phyloP scores from a whole-genome alignment of 805 yeast genomes.

The Candida parachauliodes region DNA sequence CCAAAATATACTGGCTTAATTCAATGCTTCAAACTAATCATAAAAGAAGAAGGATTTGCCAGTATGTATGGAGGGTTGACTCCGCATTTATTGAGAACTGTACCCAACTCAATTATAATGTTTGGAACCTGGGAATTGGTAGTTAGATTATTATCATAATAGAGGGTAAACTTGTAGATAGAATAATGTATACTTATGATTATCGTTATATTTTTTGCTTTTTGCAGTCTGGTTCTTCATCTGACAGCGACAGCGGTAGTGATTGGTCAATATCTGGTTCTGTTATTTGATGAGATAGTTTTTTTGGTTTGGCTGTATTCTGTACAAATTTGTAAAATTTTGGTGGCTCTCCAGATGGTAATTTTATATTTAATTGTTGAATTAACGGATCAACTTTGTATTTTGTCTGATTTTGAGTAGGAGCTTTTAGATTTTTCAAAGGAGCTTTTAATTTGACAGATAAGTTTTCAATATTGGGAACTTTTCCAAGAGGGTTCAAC shows the following conservation, averaged over 20 bases:
- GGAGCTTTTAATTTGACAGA: constrained; percentile 7
- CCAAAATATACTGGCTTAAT: constrained; percentile 87
- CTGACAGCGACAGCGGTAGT: no score
- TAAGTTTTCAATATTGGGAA: constrained; percentile 34
- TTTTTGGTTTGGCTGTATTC: constrained; percentile 20
- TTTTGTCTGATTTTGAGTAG: constrained; percentile 18
- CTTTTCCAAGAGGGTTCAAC: constrained; percentile 57
- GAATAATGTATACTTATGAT: neutral
- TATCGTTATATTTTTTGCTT: neutral
- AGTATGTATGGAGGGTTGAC: constrained; percentile 98
- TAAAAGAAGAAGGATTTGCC: constrained; percentile 87
- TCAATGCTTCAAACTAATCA: constrained; percentile 80
- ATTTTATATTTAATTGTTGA: constrained; percentile 21
- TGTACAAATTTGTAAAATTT: constrained; percentile 42
- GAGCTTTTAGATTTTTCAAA: constrained; percentile 28
- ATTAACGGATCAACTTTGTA: constrained; percentile 29
- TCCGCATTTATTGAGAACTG: constrained; percentile 94
- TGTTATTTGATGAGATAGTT: no score
- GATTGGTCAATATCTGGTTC: no score
- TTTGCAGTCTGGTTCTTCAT: neutral
- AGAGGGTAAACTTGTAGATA: neutral
- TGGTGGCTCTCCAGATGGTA: constrained; percentile 45
- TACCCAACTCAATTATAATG: constrained; percentile 97
- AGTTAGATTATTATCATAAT: constrained; percentile 29
- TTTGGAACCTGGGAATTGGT: constrained; percentile 96